Evolutionary conservation across 2,329 filamentous ascomycete species (phyloP).

Genomic region (Westerdykella ornata): DNA sequence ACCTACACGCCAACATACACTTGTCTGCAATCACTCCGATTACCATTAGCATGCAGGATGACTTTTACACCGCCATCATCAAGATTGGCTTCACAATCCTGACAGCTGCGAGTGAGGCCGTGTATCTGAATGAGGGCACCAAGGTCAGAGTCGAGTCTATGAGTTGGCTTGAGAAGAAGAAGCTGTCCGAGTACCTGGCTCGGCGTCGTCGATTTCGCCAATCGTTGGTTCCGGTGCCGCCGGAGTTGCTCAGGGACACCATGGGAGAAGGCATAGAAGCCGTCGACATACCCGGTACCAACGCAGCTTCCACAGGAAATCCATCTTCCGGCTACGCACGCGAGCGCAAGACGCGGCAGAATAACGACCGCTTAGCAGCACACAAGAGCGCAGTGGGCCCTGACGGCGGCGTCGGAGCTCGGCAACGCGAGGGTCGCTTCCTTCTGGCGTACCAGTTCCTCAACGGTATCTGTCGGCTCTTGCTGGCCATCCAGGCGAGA

Average conservation of each 20-base stretch:
- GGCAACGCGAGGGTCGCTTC: conserved; percentile 73
- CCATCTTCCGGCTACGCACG: conserved; percentile 53
- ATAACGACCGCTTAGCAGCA: conserved; percentile 17
- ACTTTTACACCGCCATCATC: conserved; percentile 88
- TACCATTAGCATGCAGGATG: conserved; percentile 76
- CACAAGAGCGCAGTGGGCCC: conserved; percentile 22
- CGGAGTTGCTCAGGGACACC: conserved; percentile 39
- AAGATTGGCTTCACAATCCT: conserved; percentile 81
- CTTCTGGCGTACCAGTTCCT: conserved; percentile 69
- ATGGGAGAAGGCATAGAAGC: conserved; percentile 33
- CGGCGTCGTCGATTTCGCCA: conserved; percentile 38
- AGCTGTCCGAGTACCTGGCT: conserved; percentile 66
- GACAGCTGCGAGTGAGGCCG: conserved; percentile 89
- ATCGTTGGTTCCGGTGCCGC: conserved; percentile 34
- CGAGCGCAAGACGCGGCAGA: conserved; percentile 56
- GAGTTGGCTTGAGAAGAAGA: conserved; percentile 90
- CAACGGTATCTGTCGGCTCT: conserved; percentile 62
- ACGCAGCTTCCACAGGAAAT: conserved; percentile 17
- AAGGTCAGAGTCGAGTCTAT: conserved; percentile 64
- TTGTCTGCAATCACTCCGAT: conserved; percentile 61
- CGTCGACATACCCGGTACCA: conserved; percentile 33
- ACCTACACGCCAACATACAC: conserved; percentile 87
- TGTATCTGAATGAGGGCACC: conserved; percentile 87
- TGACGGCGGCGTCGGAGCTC: conserved; percentile 66
- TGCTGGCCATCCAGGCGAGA: conserved; percentile 54